Evolutionary conservation across 2,329 filamentous ascomycete species (phyloP).

Genomic region (Pseudogymnoascus sp.): DNA sequence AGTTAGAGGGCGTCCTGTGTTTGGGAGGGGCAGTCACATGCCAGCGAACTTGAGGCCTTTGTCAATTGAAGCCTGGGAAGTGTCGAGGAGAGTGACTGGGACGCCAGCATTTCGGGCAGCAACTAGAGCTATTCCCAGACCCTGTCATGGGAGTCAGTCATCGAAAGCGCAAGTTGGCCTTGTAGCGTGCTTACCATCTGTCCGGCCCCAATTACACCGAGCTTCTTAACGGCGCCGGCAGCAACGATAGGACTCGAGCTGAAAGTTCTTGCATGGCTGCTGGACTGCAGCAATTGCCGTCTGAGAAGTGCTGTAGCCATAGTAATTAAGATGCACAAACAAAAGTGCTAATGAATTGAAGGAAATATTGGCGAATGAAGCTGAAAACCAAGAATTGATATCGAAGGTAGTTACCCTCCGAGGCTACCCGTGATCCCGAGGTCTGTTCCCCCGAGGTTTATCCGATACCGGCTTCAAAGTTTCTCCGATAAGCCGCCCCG

Average conservation of each 20-base stretch:
- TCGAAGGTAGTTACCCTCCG: background rate
- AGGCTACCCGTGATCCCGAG: constrained; percentile 6
- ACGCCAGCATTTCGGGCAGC: constrained; percentile 77
- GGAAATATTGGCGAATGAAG: constrained; percentile 7
- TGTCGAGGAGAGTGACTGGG: constrained; percentile 79
- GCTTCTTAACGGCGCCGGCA: constrained; percentile 68
- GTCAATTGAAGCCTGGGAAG: constrained; percentile 71
- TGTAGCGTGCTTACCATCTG: constrained; percentile 67
- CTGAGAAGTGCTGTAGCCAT: constrained; percentile 24
- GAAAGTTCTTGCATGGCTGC: constrained; percentile 44
- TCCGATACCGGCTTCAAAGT: background rate
- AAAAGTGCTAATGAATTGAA: background rate
- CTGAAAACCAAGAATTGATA: background rate
- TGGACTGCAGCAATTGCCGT: constrained; percentile 18
- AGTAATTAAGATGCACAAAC: constrained; percentile 11
- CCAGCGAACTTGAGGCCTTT: constrained; percentile 86
- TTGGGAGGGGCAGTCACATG: constrained; percentile 30
- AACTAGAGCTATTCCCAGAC: constrained; percentile 89
- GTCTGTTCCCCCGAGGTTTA: background rate
- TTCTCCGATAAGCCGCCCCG: constrained; percentile 2
- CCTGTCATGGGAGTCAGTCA: constrained; percentile 45
- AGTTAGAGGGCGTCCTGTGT: background rate
- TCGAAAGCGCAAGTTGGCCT: background rate
- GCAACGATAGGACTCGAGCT: constrained; percentile 54
- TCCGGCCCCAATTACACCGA: constrained; percentile 89